Evolutionary conservation across 2,329 filamentous ascomycete species (phyloP), one percentile per base, ranked within the genome.

Genomic region (Neocucurbitaria cava): DNA sequence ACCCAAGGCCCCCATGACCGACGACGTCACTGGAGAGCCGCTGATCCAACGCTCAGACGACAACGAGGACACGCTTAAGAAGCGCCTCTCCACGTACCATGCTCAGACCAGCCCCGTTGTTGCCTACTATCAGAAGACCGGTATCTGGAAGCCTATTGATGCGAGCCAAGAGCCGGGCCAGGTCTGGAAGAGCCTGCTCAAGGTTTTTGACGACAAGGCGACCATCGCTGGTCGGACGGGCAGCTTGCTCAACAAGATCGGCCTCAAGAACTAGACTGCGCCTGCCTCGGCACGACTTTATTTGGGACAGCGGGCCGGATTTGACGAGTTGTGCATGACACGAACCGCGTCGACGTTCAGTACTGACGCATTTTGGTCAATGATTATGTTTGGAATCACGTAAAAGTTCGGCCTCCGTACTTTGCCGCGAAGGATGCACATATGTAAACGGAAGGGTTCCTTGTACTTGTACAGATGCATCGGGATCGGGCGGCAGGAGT

Each of bases 31-130:
- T 18, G 95, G 95, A 78, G 95, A 99, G 85, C 93, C 94, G 44
- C 84, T 99, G 66, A 90, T 98, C 72, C 95, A 98, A 84, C 89
- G 95, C 72, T 94, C 90, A 65, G 95, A 99, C 77, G 95, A 99
- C 83, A 99, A 98, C 78, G 93, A 91, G 68, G 94, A 93, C 8
- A 92, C 95, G 40, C 86, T 99, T 63, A 94, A 92, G 86, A 99
- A 97, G 88, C 90, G 95, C 61, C 85, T 99, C 56, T 83, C 83
- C 36, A 97, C 94, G 56, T 99, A 99, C 81, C 95, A 99, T 82
- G 83, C 87, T 65, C 95, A 99, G 86, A 99, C 95, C 30, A 81
- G 87, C 40, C 95, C 95, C 18, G 95, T 99, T 45, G 93, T 96
- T 60, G 85, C 87, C 54, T 99, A 99, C 85, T 99, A 99, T 87